These are phyloP conservation scores for Colletotrichum sansevieriae DNA, from an alignment of 2,329 filamentous ascomycete genomes.

Conservation along the genomic window DNA sequence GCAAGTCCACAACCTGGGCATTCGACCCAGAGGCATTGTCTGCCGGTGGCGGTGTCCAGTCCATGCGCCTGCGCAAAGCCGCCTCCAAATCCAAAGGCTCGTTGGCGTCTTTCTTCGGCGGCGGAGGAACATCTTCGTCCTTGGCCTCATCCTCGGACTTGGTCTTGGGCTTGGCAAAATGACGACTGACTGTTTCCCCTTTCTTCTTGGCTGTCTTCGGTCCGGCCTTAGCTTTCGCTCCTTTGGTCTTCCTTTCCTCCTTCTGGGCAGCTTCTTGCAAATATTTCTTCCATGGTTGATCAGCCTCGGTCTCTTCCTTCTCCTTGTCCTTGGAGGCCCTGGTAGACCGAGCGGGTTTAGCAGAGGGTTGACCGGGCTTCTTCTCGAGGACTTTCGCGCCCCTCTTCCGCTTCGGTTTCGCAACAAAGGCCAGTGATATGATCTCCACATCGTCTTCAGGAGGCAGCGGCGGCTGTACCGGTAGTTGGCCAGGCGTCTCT, in stretches of 20 bases:
- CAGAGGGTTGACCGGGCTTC: constrained; percentile 33
- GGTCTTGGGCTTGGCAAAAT: constrained; percentile 47
- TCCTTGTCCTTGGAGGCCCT: constrained; percentile 29
- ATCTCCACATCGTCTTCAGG: constrained; percentile 33
- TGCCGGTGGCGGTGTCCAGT: constrained; percentile 77
- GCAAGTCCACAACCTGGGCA: constrained; percentile 49
- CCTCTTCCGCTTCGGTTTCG: constrained; percentile 37
- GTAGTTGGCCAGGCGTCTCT: background rate
- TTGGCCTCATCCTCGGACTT: constrained; percentile 43
- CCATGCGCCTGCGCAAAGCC: constrained; percentile 67
- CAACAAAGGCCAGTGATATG: constrained; percentile 27
- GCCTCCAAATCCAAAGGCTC: constrained; percentile 56
- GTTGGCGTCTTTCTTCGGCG: constrained; percentile 29
- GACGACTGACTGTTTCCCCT: constrained; percentile 51
- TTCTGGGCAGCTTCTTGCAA: constrained; percentile 32
- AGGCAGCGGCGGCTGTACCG: constrained; percentile 8
- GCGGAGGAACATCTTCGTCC: background rate
- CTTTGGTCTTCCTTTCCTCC: background rate
- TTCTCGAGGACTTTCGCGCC: constrained; percentile 35
- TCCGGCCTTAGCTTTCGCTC: constrained; percentile 44
- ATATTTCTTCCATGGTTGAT: constrained; percentile 54
- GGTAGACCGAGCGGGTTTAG: constrained; percentile 3
- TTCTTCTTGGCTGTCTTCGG: constrained; percentile 46
- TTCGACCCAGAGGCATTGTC: constrained; percentile 50
- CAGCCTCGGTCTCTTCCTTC: constrained; percentile 9